A percentile compares a stretch with the other conserved stretches of the same genome.
Evolutionary conservation across 1,139 yeast species (phyloP).

Genomic region (Taphrina deformans): DNA sequence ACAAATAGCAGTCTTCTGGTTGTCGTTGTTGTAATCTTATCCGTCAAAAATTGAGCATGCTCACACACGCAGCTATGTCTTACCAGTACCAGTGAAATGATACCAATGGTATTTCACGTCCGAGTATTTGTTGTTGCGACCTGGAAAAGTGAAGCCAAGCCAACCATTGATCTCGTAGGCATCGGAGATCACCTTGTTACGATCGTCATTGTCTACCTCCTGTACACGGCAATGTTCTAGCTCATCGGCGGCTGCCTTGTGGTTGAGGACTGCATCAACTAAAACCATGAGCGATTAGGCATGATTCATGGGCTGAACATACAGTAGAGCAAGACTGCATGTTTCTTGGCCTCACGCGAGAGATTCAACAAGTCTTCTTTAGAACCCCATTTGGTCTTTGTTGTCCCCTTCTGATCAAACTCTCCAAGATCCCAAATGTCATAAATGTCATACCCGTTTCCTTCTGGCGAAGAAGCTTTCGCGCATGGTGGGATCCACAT

Average conservation of each 20-base stretch:
- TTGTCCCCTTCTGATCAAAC: conserved; percentile 39
- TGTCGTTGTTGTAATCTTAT: conserved; percentile 36
- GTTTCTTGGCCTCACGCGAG: conserved; percentile 33
- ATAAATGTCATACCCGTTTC: conserved; percentile 39
- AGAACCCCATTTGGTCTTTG: conserved; percentile 39
- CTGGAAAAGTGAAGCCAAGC: conserved; percentile 39
- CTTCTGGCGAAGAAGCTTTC: conserved; percentile 39
- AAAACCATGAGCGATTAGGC: not conserved
- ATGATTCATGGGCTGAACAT: not conserved
- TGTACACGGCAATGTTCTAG: conserved; percentile 37
- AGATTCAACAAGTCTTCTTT: conserved; percentile 36
- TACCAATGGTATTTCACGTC: conserved; percentile 38
- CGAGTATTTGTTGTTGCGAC: conserved; percentile 39
- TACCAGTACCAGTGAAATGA: conserved; percentile 39
- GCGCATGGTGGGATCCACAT: conserved; percentile 34
- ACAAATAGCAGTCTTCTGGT: conserved; percentile 38
- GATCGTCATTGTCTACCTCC: conserved; percentile 39
- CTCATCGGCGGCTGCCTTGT: conserved; percentile 39
- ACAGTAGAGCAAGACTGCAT: conserved; percentile 31
- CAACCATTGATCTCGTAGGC: conserved; percentile 39
- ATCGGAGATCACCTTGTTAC: conserved; percentile 36
- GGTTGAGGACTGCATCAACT: conserved; percentile 39
- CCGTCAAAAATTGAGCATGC: too few relatives aligned
- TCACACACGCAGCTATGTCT: too few relatives aligned
- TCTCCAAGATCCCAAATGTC: conserved; percentile 40